Percentiles rank a stretch among this genome's conserved stretches.
Conservation (phyloP, 2,329 filamentous ascomycete genomes). For the Diplodia scrobiculata region DNA sequence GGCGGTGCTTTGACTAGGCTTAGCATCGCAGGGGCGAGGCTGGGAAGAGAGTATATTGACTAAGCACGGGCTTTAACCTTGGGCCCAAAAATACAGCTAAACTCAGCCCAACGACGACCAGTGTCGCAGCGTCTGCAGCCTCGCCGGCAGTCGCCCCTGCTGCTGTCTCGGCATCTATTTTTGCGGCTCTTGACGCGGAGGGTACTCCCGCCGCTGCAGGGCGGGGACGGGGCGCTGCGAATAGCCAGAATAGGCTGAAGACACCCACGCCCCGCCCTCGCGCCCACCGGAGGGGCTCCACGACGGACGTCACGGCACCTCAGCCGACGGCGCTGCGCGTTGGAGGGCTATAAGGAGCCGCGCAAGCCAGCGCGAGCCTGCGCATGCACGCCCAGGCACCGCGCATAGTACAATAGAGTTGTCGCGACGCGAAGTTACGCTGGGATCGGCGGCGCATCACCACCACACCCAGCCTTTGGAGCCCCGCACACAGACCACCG, state of each 20-base stretch:
- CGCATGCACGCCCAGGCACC: slow-evolving; percentile 8
- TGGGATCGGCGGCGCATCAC: slow-evolving; percentile 23
- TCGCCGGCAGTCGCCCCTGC: slow-evolving; percentile 21
- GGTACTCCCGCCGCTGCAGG: slow-evolving; percentile 18
- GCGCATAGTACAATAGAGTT: slow-evolving; percentile 9
- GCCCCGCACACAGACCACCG: slow-evolving; percentile 13
- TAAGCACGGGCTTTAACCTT: slow-evolving; percentile 24
- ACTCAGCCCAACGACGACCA: slow-evolving; percentile 17
- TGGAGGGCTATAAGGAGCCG: neutral
- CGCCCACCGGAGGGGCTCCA: slow-evolving; percentile 16
- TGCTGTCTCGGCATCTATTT: slow-evolving; percentile 24
- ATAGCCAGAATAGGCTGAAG: slow-evolving; percentile 26
- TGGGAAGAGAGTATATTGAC: slow-evolving; percentile 4
- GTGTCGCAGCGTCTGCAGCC: slow-evolving; percentile 19
- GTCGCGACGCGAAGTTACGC: slow-evolving; percentile 25
- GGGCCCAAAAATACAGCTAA: slow-evolving; percentile 18
- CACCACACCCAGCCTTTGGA: slow-evolving; percentile 2
- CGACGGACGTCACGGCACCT: slow-evolving; percentile 15
- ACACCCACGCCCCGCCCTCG: neutral
- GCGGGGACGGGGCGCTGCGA: slow-evolving; percentile 1
- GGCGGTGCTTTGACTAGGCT: neutral
- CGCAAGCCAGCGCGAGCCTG: neutral
- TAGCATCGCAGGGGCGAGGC: neutral
- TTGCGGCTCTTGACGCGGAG: slow-evolving; percentile 17
- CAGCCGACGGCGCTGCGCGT: slow-evolving; percentile 9